phyloP scores from a whole-genome alignment of 257 asterid genomes.

The Ophiorrhiza pumila region DNA sequence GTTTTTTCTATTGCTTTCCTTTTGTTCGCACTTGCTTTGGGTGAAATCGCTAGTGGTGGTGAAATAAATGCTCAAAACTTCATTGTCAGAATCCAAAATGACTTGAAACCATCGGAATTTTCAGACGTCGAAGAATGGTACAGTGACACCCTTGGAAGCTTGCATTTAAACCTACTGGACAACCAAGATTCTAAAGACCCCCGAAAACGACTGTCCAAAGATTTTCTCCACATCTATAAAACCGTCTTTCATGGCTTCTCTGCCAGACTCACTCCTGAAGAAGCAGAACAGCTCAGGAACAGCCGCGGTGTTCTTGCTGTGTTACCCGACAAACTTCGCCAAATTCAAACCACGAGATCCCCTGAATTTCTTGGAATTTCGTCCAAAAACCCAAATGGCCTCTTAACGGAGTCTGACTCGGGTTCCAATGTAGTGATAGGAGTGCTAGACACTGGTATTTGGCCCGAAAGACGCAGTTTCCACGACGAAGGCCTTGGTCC shows the following conservation, averaged over 20 bases:
- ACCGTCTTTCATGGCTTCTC: slow-evolving; percentile 84
- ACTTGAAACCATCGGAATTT: slow-evolving; percentile 59
- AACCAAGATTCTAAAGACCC: slow-evolving; percentile 4
- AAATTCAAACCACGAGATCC: slow-evolving; percentile 70
- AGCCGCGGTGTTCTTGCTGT: slow-evolving; percentile 50
- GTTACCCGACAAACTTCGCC: slow-evolving; percentile 63
- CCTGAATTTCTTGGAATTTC: slow-evolving; percentile 61
- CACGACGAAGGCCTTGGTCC: slow-evolving; percentile 68
- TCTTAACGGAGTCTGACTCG: slow-evolving; percentile 55
- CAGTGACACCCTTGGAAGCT: slow-evolving; percentile 54
- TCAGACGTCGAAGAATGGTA: slow-evolving; percentile 63
- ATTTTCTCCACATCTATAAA: slow-evolving; percentile 56
- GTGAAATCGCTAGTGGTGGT: slow-evolving; percentile 1
- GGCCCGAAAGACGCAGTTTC: slow-evolving; percentile 71
- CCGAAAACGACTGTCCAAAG: slow-evolving; percentile 2
- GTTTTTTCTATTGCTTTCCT: slow-evolving; percentile 16
- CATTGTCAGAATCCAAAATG: slow-evolving; percentile 63
- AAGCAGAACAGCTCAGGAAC: slow-evolving; percentile 41
- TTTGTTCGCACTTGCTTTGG: slow-evolving; percentile 8
- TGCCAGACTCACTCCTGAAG: slow-evolving; percentile 44
- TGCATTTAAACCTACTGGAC: slow-evolving; percentile 25
- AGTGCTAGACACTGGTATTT: slow-evolving; percentile 71
- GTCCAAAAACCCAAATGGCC: slow-evolving; percentile 30
- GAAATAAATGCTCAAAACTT: slow-evolving; percentile 32
- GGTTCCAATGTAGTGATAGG: slow-evolving; percentile 74